Base-by-base conservation (phyloP, 768 basidiomycete genomes). In the Hemileccinum impolitum region DNA sequence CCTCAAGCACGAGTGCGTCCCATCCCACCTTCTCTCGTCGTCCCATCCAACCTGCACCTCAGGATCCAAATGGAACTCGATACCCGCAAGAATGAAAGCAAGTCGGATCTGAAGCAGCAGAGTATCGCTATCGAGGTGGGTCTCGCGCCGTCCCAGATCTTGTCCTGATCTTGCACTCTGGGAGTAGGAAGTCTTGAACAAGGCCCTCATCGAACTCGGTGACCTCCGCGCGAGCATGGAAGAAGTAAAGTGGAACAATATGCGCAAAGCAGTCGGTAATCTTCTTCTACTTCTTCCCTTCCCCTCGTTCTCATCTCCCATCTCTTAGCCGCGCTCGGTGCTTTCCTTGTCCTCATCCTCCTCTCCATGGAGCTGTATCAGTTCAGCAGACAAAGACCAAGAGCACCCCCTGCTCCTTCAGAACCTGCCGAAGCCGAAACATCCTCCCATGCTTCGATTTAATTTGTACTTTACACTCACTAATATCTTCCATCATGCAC, bases 1-100 rank as follows among this genome's bases (percentile, higher is more conserved):
- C 39, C 74, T 99, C 57, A 93, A 90, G 68, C 94, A 97, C 61
- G 94, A 98, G 94, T 95, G 57, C 47, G 87, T 80, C 39, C n/a
- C 37, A 34, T 28, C 19, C 19, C 23, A 9, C 38, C 35, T 4
- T 4, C 41, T 17, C 3, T 30, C 36, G 31, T 26, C 32, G n/a
- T 31, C 19, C 4, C n/a, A 7, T 43, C 15, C n/a, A 28, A 53
- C 42, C 28, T 28, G 44, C 34, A 14, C 25, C 13, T 43, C 51
- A 96, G 94, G 61, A 90, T 94, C 43, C 94, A 97, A 68, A 93
- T 98, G 84, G 96, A 99, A 48, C 76, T 97, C 51, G 92, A 95
- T 60, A 93, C 84, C 53, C 78, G 95, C 49, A 97, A 94, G 74
- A 91, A 87, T 56, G 96, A 98, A 64, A 80, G 85, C 13, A 87